Base-by-base conservation (phyloP, 306 rosid genomes). In the Oemleria cerasiformis region DNA sequence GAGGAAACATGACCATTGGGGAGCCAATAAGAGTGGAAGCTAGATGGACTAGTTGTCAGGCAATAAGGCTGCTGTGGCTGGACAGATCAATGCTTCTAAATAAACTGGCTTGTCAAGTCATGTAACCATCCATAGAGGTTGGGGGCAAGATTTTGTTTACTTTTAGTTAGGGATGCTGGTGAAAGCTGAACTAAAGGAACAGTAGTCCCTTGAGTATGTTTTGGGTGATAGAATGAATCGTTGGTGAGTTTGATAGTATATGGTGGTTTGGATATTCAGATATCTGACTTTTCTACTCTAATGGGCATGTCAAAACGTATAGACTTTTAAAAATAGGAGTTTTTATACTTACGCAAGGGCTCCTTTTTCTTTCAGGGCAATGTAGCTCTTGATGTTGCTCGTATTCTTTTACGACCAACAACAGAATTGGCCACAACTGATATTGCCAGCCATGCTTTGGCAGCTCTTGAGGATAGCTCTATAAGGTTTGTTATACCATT, bases 361-460 rank as follows among this genome's bases (percentile, higher is more conserved):
- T 72, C 61, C 50, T 48, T 78, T 67, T 73, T 59, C 71, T 73
- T 83, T 73, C 88, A 91, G 98, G 98, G 98, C 13, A 94, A 94
- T 86, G 98, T 94, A 59, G 97, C 98, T 75, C 85, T 94, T 80
- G 97, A 94, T 76, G 86, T 84, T 62, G 98, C 97, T 53, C 92
- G 95, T 53, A 81, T 94, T 80, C 96, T 94, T 74, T 81, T 94
- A 74, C 80, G 88, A 62, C 91, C 95, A 56, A 78, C 84, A 73
- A 23, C 78, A 23, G 96, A 94, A 78, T 87, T 94, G 79, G 89
- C 84, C 60, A 80, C 81, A 11, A 94, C 96, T 66, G 96, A 94
- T 75, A 94, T 94, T 84, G 92, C 97, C 4, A 81, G 77, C 73
- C 91, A 91, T 83, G 92, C 95, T 72, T 82, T 94, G 86, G 87